A percentile compares a stretch with the other conserved stretches of the same genome.
These are phyloP conservation scores for Hyaloscypha bicolor DNA, from an alignment of 495 filamentous ascomycete genomes.

Conservation along the genomic window DNA sequence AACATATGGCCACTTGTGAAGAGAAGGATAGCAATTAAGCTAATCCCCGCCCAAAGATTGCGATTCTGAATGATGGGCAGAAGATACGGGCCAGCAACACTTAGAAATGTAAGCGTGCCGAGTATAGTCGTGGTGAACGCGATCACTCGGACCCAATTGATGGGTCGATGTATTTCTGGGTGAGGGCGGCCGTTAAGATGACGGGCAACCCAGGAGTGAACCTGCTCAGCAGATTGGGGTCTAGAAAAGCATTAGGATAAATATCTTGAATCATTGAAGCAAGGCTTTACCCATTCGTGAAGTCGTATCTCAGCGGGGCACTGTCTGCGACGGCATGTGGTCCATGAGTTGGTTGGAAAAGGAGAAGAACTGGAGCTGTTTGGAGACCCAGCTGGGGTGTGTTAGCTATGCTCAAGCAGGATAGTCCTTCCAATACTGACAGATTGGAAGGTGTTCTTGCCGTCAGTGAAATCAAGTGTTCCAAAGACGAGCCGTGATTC, in stretches of 20 bases:
- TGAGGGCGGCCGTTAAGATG: slow-evolving; percentile 76
- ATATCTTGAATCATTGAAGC: slow-evolving; percentile 5
- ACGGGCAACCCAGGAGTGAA: slow-evolving; percentile 77
- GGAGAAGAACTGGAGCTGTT: slow-evolving; percentile 86
- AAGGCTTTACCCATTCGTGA: slow-evolving; percentile 69
- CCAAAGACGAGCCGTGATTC: slow-evolving; percentile 77
- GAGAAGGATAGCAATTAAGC: slow-evolving; percentile 84
- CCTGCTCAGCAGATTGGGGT: slow-evolving; percentile 70
- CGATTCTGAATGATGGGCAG: slow-evolving; percentile 87
- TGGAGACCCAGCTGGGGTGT: slow-evolving; percentile 78
- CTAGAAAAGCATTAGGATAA: slow-evolving; percentile 43
- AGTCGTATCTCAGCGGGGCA: slow-evolving; percentile 82
- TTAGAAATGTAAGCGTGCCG: slow-evolving; percentile 65
- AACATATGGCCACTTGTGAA: slow-evolving; percentile 99
- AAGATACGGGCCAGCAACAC: slow-evolving; percentile 79
- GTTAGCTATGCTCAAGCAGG: not conserved
- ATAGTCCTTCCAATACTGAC: slow-evolving; percentile 47
- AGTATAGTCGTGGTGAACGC: slow-evolving; percentile 66
- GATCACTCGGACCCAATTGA: slow-evolving; percentile 82
- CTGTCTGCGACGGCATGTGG: slow-evolving; percentile 71
- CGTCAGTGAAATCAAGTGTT: slow-evolving; percentile 86
- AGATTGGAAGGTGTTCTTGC: slow-evolving; percentile 84
- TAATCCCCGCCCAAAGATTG: slow-evolving; percentile 91
- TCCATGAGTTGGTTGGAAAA: slow-evolving; percentile 89
- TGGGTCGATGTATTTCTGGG: slow-evolving; percentile 75